Evolutionary conservation across 2,329 filamentous ascomycete species (phyloP).

Genomic region (Teratosphaeria gauchensis): DNA sequence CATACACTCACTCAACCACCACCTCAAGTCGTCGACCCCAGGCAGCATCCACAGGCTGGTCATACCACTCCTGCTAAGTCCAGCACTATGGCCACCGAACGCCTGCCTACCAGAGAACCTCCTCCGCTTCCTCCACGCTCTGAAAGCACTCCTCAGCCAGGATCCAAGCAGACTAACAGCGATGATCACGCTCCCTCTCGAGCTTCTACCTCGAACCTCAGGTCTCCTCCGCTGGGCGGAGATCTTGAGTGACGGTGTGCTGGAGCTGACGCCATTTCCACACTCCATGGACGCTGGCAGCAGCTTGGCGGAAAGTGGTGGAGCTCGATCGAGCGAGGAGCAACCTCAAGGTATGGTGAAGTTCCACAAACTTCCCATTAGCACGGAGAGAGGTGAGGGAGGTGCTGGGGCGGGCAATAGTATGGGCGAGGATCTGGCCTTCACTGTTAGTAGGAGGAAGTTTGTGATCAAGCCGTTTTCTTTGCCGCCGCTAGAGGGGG

Average conservation of each 20-base stretch:
- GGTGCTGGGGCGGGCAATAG: conserved; percentile 52
- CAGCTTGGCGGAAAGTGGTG: conserved; percentile 30
- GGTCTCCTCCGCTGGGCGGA: conserved; percentile 82
- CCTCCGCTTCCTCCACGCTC: conserved; percentile 68
- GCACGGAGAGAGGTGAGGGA: conserved; percentile 81
- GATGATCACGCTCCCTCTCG: conserved; percentile 67
- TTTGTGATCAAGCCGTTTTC: conserved; percentile 83
- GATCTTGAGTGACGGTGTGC: conserved; percentile 69
- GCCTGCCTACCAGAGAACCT: conserved; percentile 62
- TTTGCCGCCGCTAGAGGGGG: conserved; percentile 75
- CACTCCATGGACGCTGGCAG: conserved; percentile 47
- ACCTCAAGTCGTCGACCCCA: conserved; percentile 48
- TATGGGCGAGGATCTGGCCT: conserved; percentile 77
- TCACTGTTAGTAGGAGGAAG: conserved; percentile 74
- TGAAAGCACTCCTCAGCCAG: conserved; percentile 65
- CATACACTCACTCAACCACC: conserved; percentile 47
- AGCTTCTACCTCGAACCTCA: conserved; percentile 65
- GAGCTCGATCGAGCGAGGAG: conserved; percentile 55
- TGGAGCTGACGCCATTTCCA: conserved; percentile 71
- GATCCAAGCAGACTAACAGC: conserved; percentile 57
- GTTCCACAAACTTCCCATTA: conserved; percentile 71
- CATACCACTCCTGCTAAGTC: conserved; percentile 76
- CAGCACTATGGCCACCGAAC: conserved; percentile 67
- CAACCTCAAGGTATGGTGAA: conserved; percentile 77
- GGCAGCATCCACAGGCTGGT: conserved; percentile 67